Evolutionary conservation across 1,139 yeast genomes (phyloP), one percentile per base, ranked within the genome.

Genomic region (Trichomonascaceae sp.): DNA sequence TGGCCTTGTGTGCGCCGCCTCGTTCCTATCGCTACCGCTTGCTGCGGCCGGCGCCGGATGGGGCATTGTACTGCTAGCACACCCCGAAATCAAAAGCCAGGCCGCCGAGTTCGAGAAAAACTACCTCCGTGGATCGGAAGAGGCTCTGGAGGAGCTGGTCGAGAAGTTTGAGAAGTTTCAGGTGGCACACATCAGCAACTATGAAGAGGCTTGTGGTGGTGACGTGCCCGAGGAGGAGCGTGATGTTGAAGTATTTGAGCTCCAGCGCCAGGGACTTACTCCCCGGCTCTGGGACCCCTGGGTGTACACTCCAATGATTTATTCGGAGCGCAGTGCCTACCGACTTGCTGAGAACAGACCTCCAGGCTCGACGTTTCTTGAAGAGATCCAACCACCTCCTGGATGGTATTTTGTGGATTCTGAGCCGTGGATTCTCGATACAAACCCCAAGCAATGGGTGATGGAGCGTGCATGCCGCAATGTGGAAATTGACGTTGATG

Each of bases 181-280:
- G 38, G 66, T 76, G 23, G 64, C 79, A 11, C 63, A 81, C 20
- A 20, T 20, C 11, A 11, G 11, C 23, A 11, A 11, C 23, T 20
- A 20, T 20, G 93, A 81, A 49, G 89, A 78, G 39, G 56, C 68
- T 16, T 8, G 6, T 6, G 23, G 11, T 20, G 23, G 23, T 11
- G 6, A 6, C 6, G 33, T 29, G 1, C 77, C 82, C 0, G 76
- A 76, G 32, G 61, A 67, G 0, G 60, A 67, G 35, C 54, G 64
- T 11, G 37, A 41, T 2, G 87, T 81, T 5, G 93, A 84, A 48
- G 61, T 85, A 1, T 85, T 66, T 51, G 94, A 84, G 53, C 63
- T 85, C 18, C 80, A 81, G 50, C 64, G 67, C 34, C 78, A 69
- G 45, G 78, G 78, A 26, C 62, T 74, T 13, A 67, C 79, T 3